These are phyloP conservation scores for Nissolia schottii DNA, from an alignment of 306 rosid genomes.

Conservation along the genomic window DNA sequence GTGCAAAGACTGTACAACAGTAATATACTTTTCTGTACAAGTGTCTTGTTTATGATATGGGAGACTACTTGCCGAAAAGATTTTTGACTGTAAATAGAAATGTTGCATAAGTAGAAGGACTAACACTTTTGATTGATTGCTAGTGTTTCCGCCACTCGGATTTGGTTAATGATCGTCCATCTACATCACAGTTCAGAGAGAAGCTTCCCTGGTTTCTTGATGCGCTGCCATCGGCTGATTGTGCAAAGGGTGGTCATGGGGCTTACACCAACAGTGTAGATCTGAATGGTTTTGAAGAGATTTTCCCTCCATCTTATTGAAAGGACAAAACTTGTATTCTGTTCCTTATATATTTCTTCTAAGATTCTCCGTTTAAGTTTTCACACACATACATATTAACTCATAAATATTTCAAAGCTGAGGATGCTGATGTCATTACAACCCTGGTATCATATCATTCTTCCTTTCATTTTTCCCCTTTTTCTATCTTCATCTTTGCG, in stretches of 20 bases:
- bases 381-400: background rate
- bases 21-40: slow-evolving; percentile 39
- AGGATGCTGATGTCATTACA: background rate
- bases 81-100: slow-evolving; percentile 6
- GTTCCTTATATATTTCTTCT: slow-evolving; percentile 14
- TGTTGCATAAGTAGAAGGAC: slow-evolving; percentile 17
- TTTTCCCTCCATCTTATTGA: slow-evolving; percentile 11
- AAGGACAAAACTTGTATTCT: slow-evolving; percentile 10
- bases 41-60: slow-evolving; percentile 7
- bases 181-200: slow-evolving; percentile 82
- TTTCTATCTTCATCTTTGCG: background rate
- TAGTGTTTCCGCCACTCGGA: slow-evolving; percentile 95
- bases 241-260: slow-evolving; percentile 99
- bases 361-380: background rate
- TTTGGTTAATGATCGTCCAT: slow-evolving; percentile 86
- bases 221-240: slow-evolving; percentile 96
- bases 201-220: slow-evolving; percentile 99
- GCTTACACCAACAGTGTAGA: slow-evolving; percentile 96
- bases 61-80: slow-evolving; percentile 5
- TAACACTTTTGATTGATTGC: slow-evolving; percentile 40
- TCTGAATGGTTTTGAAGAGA: slow-evolving; percentile 63
- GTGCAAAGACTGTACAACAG: slow-evolving; percentile 94
- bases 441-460: background rate
- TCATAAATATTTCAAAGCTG: slow-evolving; percentile 5
- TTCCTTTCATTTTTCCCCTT: background rate